Conservation (phyloP, 1,284 basidiomycete species). For the Prillingera fragicola region DNA sequence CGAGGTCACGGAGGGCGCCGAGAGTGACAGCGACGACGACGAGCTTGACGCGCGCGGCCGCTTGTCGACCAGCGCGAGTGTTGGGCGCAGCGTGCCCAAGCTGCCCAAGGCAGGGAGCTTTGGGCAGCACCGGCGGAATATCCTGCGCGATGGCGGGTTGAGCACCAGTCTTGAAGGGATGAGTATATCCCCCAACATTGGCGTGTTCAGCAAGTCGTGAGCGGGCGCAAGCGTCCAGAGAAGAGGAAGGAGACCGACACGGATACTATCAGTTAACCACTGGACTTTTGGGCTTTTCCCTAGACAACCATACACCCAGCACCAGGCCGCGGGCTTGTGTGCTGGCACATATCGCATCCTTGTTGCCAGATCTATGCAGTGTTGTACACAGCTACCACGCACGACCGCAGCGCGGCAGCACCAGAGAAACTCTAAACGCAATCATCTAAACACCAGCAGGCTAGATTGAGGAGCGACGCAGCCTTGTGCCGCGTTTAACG, state of each 20-base stretch:
- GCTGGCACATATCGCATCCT: too few species aligned
- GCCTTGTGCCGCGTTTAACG: conserved; percentile 32
- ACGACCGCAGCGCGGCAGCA: neutral
- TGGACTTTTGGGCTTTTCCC: too few species aligned
- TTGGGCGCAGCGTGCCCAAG: too few species aligned
- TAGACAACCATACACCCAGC: too few species aligned
- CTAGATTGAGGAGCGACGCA: conserved; percentile 23
- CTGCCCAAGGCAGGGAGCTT: conserved; percentile 12
- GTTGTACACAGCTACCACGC: conserved; percentile 7
- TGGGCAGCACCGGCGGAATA: conserved; percentile 8
- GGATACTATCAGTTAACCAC: too few species aligned
- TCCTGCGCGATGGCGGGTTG: conserved; percentile 29
- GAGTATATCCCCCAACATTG: conserved; percentile 37
- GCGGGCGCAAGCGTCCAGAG: neutral
- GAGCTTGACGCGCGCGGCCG: conserved; percentile 45
- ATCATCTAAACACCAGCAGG: neutral
- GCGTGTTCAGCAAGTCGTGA: neutral
- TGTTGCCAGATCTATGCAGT: conserved; percentile 10
- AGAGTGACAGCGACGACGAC: conserved; percentile 56
- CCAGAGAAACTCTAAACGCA: conserved; percentile 1
- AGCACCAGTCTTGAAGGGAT: conserved; percentile 40
- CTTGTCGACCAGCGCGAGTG: neutral
- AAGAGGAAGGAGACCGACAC: too few species aligned
- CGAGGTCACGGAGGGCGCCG: conserved; percentile 51
- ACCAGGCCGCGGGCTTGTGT: too few species aligned